phyloP scores from a whole-genome alignment of 768 basidiomycete species.

The Russula earlei region DNA sequence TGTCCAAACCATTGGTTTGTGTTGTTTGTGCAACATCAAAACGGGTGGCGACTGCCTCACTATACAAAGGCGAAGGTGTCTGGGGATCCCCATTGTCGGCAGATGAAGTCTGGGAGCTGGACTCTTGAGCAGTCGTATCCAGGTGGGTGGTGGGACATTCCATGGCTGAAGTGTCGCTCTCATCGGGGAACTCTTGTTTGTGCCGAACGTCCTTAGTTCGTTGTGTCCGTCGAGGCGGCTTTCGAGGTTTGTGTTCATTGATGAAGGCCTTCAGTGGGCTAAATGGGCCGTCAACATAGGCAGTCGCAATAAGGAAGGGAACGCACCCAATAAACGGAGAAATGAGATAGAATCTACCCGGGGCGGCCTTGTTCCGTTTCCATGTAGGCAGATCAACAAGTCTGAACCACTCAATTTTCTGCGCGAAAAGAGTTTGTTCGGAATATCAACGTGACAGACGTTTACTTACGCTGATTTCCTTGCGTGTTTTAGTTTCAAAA shows the following conservation, averaged over 20 bases:
- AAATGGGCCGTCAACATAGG: constrained; percentile 10
- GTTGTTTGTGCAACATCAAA: constrained; percentile 26
- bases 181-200: constrained; percentile 20
- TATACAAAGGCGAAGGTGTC: constrained; percentile 54
- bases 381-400: constrained; percentile 87
- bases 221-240: constrained; percentile 32
- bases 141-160: constrained; percentile 25
- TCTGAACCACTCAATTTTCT: constrained; percentile 98
- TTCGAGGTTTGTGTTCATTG: constrained; percentile 49
- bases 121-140: constrained; percentile 38
- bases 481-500: constrained; percentile 91
- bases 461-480: constrained; percentile 87
- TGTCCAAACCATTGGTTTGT: constrained; percentile 24
- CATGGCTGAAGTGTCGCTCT: constrained; percentile 24
- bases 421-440: constrained; percentile 20
- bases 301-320: background rate
- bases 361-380: constrained; percentile 62
- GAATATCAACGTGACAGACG: background rate
- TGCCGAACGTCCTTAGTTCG: constrained; percentile 20
- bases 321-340: constrained; percentile 80
- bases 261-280: constrained; percentile 63
- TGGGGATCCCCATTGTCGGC: constrained; percentile 51
- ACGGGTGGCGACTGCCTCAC: constrained; percentile 31
- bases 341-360: constrained; percentile 88
- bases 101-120: constrained; percentile 59